Base-by-base conservation (phyloP, 108 stramenopile genomes). In the Nitzschia sp. region DNA sequence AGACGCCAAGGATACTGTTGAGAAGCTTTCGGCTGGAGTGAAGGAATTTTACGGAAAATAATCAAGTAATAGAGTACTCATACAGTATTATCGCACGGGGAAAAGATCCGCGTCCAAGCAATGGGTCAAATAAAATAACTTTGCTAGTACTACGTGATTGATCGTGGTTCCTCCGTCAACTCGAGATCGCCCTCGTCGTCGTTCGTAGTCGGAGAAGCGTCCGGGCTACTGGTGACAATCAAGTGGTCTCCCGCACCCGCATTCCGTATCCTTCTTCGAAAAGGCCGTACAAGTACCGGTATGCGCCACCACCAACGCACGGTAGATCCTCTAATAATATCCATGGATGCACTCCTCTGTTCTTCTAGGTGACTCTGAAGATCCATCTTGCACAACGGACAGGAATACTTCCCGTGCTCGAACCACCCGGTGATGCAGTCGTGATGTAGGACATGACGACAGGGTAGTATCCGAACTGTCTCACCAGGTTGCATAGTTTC, bases 1-100 rank as follows among this genome's bases (percentile, higher is more conserved):
- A 31, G 95, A 96, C 66, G 97, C 97, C 45, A 97, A 97, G 80
- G 93, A 95, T 32, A 96, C 94, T 3, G 86, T 89, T 53, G 97
- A 97, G 66, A 88, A 94, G 63, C 79, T 97, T 35, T 76, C 84
- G 17, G 83, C 79, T 53, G 93, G 89, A 26, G 89, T 93, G 26
- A 94, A 93, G 76, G 82, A 53, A 50, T 38, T 70, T 33, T 80
- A 77, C 35, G 72, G 78, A 53, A 82, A 78, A 53, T 82, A 71
- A 38, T 54, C 17, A 53, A 8, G 53, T 53, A 41, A 41, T 41
- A 41, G 11, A 41, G 13, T 13, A 41, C 11, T 11, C n/a, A n/a
- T n/a, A n/a, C n/a, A n/a, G n/a, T n/a, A n/a, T n/a, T n/a, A n/a
- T n/a, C n/a, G n/a, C n/a, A n/a, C n/a, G n/a, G n/a, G n/a, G n/a